Conservation (phyloP, 176 grass and related monocot species). For the Chrysopogon serrulatus region DNA sequence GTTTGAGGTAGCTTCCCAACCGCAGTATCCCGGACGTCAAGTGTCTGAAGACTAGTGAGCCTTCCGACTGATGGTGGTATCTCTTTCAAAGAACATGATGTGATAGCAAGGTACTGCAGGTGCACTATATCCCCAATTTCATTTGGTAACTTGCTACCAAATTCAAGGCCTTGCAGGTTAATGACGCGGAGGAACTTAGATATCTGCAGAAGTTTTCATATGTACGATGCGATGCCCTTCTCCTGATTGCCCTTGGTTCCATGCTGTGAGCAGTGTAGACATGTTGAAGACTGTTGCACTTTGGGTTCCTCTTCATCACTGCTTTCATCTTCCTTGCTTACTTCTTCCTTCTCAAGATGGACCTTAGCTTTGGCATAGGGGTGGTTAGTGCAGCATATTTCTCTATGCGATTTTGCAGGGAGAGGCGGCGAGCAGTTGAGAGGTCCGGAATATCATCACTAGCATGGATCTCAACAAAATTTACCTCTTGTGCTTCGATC, state of each 20-base stretch:
- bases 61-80: not conserved
- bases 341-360: conserved; percentile 1
- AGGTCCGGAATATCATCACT: not conserved
- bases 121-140: conserved; percentile 15
- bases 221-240: too few species aligned
- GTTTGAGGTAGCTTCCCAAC: not conserved
- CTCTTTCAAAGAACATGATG: not conserved
- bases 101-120: conserved; percentile 7
- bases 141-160: not conserved
- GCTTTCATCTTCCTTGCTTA: too few species aligned
- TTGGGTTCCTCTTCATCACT: too few species aligned
- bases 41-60: too few species aligned
- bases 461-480: conserved; percentile 21
- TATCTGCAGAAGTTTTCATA: not conserved
- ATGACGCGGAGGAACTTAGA: conserved; percentile 21
- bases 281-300: too few species aligned
- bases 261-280: too few species aligned
- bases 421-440: conserved; percentile 17
- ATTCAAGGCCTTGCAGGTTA: conserved; percentile 6
- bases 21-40: conserved; percentile 5
- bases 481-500: conserved; percentile 19
- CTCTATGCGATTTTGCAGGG: conserved; percentile 1
- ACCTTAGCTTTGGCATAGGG: conserved; percentile 19
- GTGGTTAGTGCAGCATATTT: conserved; percentile 22
- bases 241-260: too few species aligned